Evolutionary conservation across 345 rosid genomes (phyloP).

Genomic region (Eucalyptus marginata): DNA sequence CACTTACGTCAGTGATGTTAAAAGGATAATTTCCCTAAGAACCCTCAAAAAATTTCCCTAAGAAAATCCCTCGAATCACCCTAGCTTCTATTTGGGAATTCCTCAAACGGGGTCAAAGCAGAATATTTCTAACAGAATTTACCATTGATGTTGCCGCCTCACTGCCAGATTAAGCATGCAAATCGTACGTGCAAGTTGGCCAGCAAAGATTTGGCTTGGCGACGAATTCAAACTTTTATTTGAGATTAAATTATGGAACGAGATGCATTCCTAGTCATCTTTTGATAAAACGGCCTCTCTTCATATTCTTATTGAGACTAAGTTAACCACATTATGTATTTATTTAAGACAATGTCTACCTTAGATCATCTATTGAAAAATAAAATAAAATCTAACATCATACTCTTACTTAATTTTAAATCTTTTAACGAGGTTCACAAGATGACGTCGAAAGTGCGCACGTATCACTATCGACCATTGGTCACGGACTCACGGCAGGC

Average conservation of each 20-base stretch:
- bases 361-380: not conserved
- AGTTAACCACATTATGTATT: not conserved
- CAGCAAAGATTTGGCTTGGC: not conserved
- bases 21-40: not conserved
- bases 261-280: too few relatives aligned
- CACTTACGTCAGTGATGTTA: not conserved
- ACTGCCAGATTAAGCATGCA: not conserved
- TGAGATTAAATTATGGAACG: not conserved
- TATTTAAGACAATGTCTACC: not conserved
- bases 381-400: not conserved
- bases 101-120: not conserved
- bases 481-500: not conserved
- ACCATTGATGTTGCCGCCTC: not conserved
- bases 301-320: not conserved
- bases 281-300: not conserved
- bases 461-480: not conserved
- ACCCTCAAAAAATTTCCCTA: not conserved
- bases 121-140: not conserved
- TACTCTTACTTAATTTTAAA: not conserved
- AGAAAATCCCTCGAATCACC: not conserved
- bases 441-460: not conserved
- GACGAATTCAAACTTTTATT: too few relatives aligned
- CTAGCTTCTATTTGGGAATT: not conserved
- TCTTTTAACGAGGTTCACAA: not conserved
- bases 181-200: not conserved